Evolutionary conservation across 192 early-diverging fungal species (phyloP), one percentile per base, ranked within the genome.

Genomic region (Coemansia sp.): DNA sequence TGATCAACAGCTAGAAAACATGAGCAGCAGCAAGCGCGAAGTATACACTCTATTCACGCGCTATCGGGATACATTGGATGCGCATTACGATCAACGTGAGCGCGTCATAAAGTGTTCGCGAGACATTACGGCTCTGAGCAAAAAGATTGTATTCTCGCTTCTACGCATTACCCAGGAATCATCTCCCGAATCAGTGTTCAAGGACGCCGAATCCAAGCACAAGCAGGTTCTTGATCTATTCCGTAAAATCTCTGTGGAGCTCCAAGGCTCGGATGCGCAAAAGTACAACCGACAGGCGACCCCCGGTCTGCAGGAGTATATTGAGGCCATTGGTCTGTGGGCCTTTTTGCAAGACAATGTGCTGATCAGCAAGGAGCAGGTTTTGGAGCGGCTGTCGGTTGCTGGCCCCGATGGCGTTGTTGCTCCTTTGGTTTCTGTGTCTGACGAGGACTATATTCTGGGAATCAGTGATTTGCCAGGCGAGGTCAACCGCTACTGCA

Each of bases 401-500:
- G 46, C 50, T 1, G 51, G 22, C 8, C 8, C 41, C 13, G 41
- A 43, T 13, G 41, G 22, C 0, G 13, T 27, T n/a, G 25, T 27
- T 1, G 54, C 18, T 5, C 66, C 57, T 19, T 23, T 64, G 36
- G 47, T 66, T 0, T 6, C 40, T n/a, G 58, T 75, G 3, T 51
- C 71, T 1, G 64, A 81, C 11, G 57, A 51, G 22, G 80, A 82
- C 38, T 85, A 82, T 59, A 29, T 85, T 7, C 38, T 85, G 39
- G 83, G 83, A 0, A 51, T 85, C 9, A 69, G 80, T 26, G 83
- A 85, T 60, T 53, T 85, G 31, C 74, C 80, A 1, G 83, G 83
- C 8, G 83, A 85, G 43, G 61, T 85, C 23, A 85, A 82, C 53
- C 67, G 83, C 32, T 78, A 73, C 19, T 70, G 68, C 60, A 85